Percentiles rank a stretch among this genome's conserved stretches.
Evolutionary conservation across 2,329 filamentous ascomycete genomes (phyloP).

Genomic region (Hymenoscyphus occultus): DNA sequence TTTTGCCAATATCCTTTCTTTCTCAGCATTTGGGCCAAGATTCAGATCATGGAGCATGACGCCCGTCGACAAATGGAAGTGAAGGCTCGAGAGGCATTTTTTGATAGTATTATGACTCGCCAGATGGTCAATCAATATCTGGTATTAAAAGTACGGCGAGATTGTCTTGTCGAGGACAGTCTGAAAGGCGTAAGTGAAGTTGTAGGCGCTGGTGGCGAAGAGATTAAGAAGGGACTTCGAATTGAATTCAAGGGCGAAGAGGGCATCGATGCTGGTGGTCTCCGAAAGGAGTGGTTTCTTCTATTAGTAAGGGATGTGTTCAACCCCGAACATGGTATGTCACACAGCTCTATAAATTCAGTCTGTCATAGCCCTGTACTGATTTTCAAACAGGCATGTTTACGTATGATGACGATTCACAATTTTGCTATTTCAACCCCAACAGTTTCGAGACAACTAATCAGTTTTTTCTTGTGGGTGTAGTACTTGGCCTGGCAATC

Average conservation of each 20-base stretch:
- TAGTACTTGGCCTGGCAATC: conserved; percentile 83
- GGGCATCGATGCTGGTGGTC: conserved; percentile 83
- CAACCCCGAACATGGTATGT: conserved; percentile 79
- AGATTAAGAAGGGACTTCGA: conserved; percentile 84
- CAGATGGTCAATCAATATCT: conserved; percentile 75
- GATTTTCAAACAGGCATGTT: conserved; percentile 66
- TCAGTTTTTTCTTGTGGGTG: conserved; percentile 86
- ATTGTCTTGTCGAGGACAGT: conserved; percentile 87
- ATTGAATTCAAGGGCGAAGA: conserved; percentile 88
- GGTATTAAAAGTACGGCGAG: conserved; percentile 71
- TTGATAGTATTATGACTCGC: conserved; percentile 78
- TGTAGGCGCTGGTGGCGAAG: conserved; percentile 74
- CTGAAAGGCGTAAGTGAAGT: conserved; percentile 81
- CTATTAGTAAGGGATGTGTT: conserved; percentile 86
- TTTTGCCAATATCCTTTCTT: conserved; percentile 94
- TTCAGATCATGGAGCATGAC: conserved; percentile 84
- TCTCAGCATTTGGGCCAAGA: conserved; percentile 88
- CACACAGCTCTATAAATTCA: not conserved
- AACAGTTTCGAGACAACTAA: conserved; percentile 87
- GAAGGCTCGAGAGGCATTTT: conserved; percentile 85
- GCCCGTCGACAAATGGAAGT: conserved; percentile 84
- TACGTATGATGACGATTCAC: conserved; percentile 85
- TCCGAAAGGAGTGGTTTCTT: conserved; percentile 93
- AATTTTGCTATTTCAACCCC: conserved; percentile 91
- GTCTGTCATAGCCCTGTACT: conserved; percentile 3